Evolutionary conservation across 2,329 filamentous ascomycete genomes (phyloP).

Genomic region (Ambrosiella beaveri): DNA sequence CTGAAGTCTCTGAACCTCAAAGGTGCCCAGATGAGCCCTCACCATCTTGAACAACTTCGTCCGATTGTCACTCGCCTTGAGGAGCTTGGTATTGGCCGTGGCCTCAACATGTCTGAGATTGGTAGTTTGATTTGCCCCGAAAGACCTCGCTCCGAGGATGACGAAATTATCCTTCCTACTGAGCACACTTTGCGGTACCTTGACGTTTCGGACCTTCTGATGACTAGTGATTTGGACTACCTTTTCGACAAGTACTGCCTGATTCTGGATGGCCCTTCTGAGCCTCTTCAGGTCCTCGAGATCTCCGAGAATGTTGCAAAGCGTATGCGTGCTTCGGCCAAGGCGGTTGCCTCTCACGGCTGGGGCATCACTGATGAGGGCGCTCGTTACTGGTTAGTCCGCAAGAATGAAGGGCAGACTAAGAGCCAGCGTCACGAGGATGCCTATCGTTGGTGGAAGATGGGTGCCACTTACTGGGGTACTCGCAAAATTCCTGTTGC

Average conservation of each 20-base stretch:
- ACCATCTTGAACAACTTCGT: slow-evolving; percentile 44
- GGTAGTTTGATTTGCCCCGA: slow-evolving; percentile 44
- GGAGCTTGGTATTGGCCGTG: slow-evolving; percentile 56
- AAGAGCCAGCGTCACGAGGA: slow-evolving; percentile 19
- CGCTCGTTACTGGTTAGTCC: slow-evolving; percentile 49
- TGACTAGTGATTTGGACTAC: slow-evolving; percentile 29
- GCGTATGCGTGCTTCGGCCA: slow-evolving; percentile 44
- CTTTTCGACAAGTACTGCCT: slow-evolving; percentile 32
- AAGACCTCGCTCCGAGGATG: slow-evolving; percentile 43
- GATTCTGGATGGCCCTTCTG: slow-evolving; percentile 41
- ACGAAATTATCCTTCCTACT: slow-evolving; percentile 55
- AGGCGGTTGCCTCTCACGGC: slow-evolving; percentile 41
- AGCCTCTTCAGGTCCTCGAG: slow-evolving; percentile 61
- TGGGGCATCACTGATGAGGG: slow-evolving; percentile 59
- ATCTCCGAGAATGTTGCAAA: slow-evolving; percentile 51
- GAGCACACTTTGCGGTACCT: slow-evolving; percentile 54
- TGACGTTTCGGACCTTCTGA: slow-evolving; percentile 47
- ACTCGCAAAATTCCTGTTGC: slow-evolving; percentile 87
- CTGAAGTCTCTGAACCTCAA: slow-evolving; percentile 61
- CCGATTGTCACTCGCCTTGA: slow-evolving; percentile 24
- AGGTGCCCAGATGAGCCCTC: slow-evolving; percentile 50
- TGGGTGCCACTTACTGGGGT: slow-evolving; percentile 71
- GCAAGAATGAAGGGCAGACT: slow-evolving; percentile 25
- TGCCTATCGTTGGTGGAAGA: slow-evolving; percentile 56
- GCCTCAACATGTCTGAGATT: slow-evolving; percentile 47